Percentiles rank a stretch among this genome's conserved stretches.
phyloP scores from a whole-genome alignment of 2,329 filamentous ascomycete species.

The Blastomyces gilchristii region DNA sequence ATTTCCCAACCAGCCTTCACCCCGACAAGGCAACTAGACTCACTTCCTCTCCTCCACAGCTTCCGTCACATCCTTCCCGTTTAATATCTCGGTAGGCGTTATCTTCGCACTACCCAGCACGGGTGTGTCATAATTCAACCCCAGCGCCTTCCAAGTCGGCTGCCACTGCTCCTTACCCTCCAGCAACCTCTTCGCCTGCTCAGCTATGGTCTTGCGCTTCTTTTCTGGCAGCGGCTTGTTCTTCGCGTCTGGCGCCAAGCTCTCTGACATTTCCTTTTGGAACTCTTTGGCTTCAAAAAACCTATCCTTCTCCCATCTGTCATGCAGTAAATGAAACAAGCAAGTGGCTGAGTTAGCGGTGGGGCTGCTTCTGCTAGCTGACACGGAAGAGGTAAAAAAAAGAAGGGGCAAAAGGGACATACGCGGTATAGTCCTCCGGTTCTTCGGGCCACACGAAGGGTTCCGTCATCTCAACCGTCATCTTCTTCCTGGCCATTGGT shows the following conservation, averaged over 20 bases:
- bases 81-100: neutral
- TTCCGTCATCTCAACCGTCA: slow-evolving; percentile 81
- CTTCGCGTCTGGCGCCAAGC: slow-evolving; percentile 27
- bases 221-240: slow-evolving; percentile 29
- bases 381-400: neutral
- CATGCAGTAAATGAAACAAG: slow-evolving; percentile 9
- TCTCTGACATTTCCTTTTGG: slow-evolving; percentile 33
- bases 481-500: slow-evolving; percentile 69
- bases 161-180: slow-evolving; percentile 53
- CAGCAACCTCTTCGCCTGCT: slow-evolving; percentile 55
- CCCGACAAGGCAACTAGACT: neutral
- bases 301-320: slow-evolving; percentile 53
- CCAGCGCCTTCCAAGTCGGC: slow-evolving; percentile 38
- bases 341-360: neutral
- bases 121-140: slow-evolving; percentile 29
- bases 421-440: slow-evolving; percentile 52
- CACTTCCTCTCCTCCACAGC: neutral
- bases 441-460: slow-evolving; percentile 80
- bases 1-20: neutral
- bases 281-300: slow-evolving; percentile 45
- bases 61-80: neutral
- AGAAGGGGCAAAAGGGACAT: slow-evolving; percentile 24
- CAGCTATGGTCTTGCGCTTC: slow-evolving; percentile 41
- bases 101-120: slow-evolving; percentile 8
- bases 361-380: neutral